Evolutionary conservation across 768 basidiomycete genomes (phyloP).

Genomic region (Cystobasidium ongulense): DNA sequence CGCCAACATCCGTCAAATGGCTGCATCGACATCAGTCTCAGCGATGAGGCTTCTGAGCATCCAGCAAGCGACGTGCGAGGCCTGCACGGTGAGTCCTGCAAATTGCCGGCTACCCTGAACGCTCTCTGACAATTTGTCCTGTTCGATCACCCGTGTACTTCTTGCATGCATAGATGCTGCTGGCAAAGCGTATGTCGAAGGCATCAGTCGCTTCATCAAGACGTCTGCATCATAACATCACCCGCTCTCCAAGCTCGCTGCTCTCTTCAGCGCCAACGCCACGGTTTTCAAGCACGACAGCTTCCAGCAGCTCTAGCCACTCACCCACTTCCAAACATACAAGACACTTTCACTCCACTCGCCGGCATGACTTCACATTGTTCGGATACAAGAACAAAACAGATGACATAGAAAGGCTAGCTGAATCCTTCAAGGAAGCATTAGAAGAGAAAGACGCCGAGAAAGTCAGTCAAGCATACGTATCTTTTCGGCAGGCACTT

Average conservation of each 20-base stretch:
- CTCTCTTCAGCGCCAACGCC: no score
- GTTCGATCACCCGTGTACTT: background rate
- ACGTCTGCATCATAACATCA: background rate
- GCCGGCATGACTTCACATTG: background rate
- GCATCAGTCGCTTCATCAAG: background rate
- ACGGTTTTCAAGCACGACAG: background rate
- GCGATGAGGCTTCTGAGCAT: background rate
- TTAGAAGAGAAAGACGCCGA: background rate
- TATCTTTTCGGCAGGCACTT: background rate
- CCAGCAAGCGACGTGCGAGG: background rate
- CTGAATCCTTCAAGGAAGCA: slow-evolving; percentile 1
- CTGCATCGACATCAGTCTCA: background rate
- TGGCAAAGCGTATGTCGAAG: background rate
- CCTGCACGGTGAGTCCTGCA: background rate
- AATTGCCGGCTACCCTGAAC: background rate
- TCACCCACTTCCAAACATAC: background rate
- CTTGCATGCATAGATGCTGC: background rate
- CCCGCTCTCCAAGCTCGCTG: no score
- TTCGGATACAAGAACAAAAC: background rate
- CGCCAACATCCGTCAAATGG: background rate
- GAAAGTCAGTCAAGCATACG: background rate
- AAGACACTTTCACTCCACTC: background rate
- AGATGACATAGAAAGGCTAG: background rate
- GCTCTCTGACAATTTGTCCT: background rate
- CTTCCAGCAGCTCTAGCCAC: background rate